Evolutionary conservation across 306 rosid species (phyloP).

Genomic region (Astragalus glycyphyllos): DNA sequence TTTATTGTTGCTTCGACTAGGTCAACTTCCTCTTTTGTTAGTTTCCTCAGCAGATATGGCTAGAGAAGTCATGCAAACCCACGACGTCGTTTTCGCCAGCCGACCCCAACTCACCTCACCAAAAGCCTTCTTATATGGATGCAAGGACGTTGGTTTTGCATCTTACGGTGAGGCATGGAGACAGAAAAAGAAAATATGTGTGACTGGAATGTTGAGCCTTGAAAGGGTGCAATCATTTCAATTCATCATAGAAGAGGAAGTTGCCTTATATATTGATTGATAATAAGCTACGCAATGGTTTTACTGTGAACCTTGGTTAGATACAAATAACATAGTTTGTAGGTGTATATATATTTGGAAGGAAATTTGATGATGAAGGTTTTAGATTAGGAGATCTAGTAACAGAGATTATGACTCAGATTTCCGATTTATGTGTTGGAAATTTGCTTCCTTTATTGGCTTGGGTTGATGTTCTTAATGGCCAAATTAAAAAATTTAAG

Average conservation of each 20-base stretch:
- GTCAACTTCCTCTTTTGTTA: slow-evolving; percentile 26
- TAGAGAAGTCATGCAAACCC: slow-evolving; percentile 18
- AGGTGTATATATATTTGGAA: slow-evolving; percentile 32
- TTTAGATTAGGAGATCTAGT: not conserved
- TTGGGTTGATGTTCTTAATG: slow-evolving; percentile 37
- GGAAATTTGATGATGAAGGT: slow-evolving; percentile 16
- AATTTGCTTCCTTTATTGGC: slow-evolving; percentile 38
- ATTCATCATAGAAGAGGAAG: slow-evolving; percentile 36
- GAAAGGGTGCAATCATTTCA: slow-evolving; percentile 38
- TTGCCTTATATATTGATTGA: slow-evolving; percentile 2
- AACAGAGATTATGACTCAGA: not conserved
- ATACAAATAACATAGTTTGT: slow-evolving; percentile 32
- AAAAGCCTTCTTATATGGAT: slow-evolving; percentile 13
- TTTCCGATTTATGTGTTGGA: slow-evolving; percentile 30
- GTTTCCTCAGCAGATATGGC: slow-evolving; percentile 41
- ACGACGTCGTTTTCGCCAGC: slow-evolving; percentile 12
- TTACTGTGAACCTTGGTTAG: slow-evolving; percentile 37
- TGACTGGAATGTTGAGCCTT: slow-evolving; percentile 29
- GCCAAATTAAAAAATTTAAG: not conserved
- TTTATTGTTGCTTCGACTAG: slow-evolving; percentile 13
- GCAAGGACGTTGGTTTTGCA: slow-evolving; percentile 23
- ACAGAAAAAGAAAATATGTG: slow-evolving; percentile 2
- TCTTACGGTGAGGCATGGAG: slow-evolving; percentile 34
- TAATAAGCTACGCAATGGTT: not conserved
- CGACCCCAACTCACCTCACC: slow-evolving; percentile 26